Conservation (phyloP, 805 yeast species). For the Saturnispora sekii region DNA sequence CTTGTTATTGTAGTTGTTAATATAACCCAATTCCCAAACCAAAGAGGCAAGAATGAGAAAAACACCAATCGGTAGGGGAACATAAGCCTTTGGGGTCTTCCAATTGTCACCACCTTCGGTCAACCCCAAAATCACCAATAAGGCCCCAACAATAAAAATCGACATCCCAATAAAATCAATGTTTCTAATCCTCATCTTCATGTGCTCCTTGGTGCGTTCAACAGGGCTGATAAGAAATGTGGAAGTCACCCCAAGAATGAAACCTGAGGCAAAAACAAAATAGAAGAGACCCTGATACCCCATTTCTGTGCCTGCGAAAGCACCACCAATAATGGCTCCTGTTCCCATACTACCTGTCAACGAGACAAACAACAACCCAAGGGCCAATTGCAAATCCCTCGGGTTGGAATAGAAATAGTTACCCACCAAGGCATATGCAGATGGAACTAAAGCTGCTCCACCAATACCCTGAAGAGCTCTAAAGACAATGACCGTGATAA, state of each 20-base stretch:
- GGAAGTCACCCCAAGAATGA: slow-evolving; percentile 15
- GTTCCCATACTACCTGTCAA: slow-evolving; percentile 29
- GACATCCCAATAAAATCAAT: slow-evolving; percentile 30
- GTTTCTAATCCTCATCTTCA: slow-evolving; percentile 16
- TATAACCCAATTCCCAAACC: slow-evolving; percentile 24
- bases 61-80: slow-evolving; percentile 32
- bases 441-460: slow-evolving; percentile 33
- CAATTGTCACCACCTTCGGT: slow-evolving; percentile 38
- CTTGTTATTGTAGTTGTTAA: slow-evolving; percentile 10
- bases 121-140: slow-evolving; percentile 34
- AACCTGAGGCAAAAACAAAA: slow-evolving; percentile 27
- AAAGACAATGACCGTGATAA: slow-evolving; percentile 31
- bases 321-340: slow-evolving; percentile 37
- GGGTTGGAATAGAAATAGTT: slow-evolving; percentile 14
- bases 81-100: slow-evolving; percentile 32
- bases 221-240: slow-evolving; percentile 23
- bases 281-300: slow-evolving; percentile 34
- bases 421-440: slow-evolving; percentile 16
- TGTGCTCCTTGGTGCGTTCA: slow-evolving; percentile 20
- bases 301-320: slow-evolving; percentile 27
- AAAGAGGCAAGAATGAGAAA: slow-evolving; percentile 21
- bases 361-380: slow-evolving; percentile 13
- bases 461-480: slow-evolving; percentile 38
- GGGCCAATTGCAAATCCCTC: slow-evolving; percentile 10
- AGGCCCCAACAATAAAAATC: slow-evolving; percentile 26